Evolutionary conservation across 768 basidiomycete species (phyloP), one percentile per base, ranked within the genome.

Genomic region (Floccularia luteovirens): DNA sequence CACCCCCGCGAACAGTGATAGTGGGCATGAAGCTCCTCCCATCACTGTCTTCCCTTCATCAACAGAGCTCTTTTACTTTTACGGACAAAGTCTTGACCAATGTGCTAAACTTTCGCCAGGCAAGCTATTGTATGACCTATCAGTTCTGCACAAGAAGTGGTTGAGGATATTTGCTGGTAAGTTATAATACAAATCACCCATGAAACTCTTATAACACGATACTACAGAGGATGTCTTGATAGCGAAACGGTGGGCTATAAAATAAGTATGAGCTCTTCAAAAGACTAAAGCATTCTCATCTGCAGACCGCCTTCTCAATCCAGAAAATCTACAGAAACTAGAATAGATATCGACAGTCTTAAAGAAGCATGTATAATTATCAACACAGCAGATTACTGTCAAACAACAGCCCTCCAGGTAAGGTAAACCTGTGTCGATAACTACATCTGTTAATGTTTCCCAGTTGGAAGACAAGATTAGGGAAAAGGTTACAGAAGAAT

Each of bases 381-480:
- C 54, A 98, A 99, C 53, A 99, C 96, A 0, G 94, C 93, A 1
- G 93, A 98, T 55, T 99, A 98, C 56, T 99, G 96, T 54, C 87
- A 92, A 47, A 79, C 77, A 1, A 99, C 94, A 2, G 89, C 93
- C 1, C 54, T 79, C 14, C 90, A 96, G 75, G 92, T 84, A 50
- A 7, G 66, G 33, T 5, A 14, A 8, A 34, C 36, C 24, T 19
- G 11, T 24, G 14, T 23, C 11, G 14, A 36, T 19, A 19, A 20
- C 7, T 23, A 49, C 10, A 42, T 27, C 16, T 39, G 31, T 17
- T 38, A 36, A 36, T 34, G 8, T 23, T 17, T 2, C 19, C 11
- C 54, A 97, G 90, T 72, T 99, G 21, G 96, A 98, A 54, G 90
- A 94, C 49, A 90, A 89, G 52, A 81, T 97, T 43, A 78, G 80